A percentile compares a stretch with the other conserved stretches of the same genome.
phyloP scores from a whole-genome alignment of 306 rosid genomes.

The Sechiopsis laciniata region DNA sequence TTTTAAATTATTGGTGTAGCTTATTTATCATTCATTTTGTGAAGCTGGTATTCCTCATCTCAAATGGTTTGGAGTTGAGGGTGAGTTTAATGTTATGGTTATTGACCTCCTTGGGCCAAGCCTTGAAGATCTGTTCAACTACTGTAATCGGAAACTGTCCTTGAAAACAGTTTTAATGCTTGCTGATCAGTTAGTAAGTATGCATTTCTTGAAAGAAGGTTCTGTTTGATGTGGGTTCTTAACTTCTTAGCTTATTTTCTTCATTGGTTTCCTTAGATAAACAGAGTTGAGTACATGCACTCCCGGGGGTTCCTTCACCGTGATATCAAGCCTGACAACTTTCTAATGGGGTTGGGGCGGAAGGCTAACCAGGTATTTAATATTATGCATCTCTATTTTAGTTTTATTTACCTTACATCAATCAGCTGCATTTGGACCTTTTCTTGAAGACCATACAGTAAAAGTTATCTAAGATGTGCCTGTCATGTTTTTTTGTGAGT shows the following conservation, averaged over 20 bases:
- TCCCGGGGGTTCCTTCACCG: conserved; percentile 96
- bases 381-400: background rate
- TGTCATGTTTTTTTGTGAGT: background rate
- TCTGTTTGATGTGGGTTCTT: conserved; percentile 15
- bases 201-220: conserved; percentile 15
- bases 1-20: background rate
- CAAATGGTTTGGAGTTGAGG: conserved; percentile 97
- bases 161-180: conserved; percentile 95
- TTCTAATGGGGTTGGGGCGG: conserved; percentile 96
- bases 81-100: conserved; percentile 92
- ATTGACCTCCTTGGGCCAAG: conserved; percentile 98
- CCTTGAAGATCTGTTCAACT: conserved; percentile 90
- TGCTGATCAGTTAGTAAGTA: conserved; percentile 94
- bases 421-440: background rate
- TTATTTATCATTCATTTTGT: conserved; percentile 1
- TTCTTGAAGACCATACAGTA: background rate
- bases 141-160: conserved; percentile 76
- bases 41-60: conserved; percentile 94
- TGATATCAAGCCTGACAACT: conserved; percentile 98
- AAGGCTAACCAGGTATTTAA: conserved; percentile 89
- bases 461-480: background rate
- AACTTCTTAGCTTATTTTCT: conserved; percentile 24
- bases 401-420: background rate
- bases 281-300: conserved; percentile 97
- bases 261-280: conserved; percentile 45